A percentile compares a stretch with the other conserved stretches of the same genome.
Evolutionary conservation across 768 basidiomycete species (phyloP).

Genomic region (Leccinum truebloodii): DNA sequence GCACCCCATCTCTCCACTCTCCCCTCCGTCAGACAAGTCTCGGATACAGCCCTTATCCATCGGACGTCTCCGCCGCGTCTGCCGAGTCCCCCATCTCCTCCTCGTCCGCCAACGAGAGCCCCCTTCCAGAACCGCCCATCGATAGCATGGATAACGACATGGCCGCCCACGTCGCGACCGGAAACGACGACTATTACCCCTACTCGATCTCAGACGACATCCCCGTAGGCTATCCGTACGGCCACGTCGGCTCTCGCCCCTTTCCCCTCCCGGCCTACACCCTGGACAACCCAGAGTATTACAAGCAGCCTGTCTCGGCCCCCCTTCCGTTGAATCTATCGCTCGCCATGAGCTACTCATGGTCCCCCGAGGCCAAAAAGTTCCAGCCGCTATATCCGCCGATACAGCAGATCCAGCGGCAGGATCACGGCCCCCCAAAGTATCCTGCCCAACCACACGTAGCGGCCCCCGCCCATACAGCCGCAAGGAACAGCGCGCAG

Average conservation of each 20-base stretch:
- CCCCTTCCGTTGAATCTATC: conserved; percentile 35
- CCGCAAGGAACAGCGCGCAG: conserved; percentile 16
- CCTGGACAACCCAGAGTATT: conserved; percentile 25
- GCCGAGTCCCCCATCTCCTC: conserved; percentile 43
- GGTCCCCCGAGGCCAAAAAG: conserved; percentile 36
- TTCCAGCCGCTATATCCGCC: conserved; percentile 38
- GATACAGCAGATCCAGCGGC: conserved; percentile 31
- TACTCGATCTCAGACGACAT: conserved; percentile 30
- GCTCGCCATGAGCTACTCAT: conserved; percentile 33
- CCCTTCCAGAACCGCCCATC: conserved; percentile 39
- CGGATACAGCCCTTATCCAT: conserved; percentile 39
- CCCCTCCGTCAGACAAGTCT: conserved; percentile 19
- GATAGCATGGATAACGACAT: conserved; percentile 36
- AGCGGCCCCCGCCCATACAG: conserved; percentile 11
- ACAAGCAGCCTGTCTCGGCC: conserved; percentile 36
- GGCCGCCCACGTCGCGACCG: conserved; percentile 25
- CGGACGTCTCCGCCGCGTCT: conserved; percentile 37
- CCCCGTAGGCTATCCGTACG: conserved; percentile 24
- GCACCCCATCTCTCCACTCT: conserved; percentile 15
- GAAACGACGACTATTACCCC: conserved; percentile 31
- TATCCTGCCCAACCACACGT: conserved; percentile 19
- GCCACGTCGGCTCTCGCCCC: conserved; percentile 23
- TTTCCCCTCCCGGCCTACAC: conserved; percentile 26
- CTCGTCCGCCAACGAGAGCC: conserved; percentile 41
- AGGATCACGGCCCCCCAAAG: conserved; percentile 24